phyloP scores from a whole-genome alignment of 306 rosid species.

The Gleditsia sinensis region DNA sequence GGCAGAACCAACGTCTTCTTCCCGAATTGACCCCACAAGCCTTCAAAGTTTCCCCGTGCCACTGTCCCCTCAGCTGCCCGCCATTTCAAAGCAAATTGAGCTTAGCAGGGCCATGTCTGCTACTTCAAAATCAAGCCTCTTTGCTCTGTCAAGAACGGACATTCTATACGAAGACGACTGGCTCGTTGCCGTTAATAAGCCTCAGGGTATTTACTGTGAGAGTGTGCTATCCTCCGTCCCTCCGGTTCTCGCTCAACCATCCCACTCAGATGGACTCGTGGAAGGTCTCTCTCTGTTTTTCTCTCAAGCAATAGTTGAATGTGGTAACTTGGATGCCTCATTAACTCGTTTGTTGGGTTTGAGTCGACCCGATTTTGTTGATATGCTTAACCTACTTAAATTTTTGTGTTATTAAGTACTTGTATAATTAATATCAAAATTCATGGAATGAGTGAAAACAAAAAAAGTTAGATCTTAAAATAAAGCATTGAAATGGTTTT shows the following conservation, averaged over 20 bases:
- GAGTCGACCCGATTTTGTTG: not conserved
- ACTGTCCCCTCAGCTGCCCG: constrained; percentile 70
- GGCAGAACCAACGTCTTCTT: constrained; percentile 20
- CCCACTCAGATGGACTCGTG: constrained; percentile 23
- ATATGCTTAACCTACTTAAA: not conserved
- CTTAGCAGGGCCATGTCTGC: constrained; percentile 71
- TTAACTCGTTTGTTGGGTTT: not conserved
- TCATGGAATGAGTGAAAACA: not conserved
- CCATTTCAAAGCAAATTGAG: constrained; percentile 74
- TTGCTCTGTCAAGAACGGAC: constrained; percentile 48
- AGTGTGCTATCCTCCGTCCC: constrained; percentile 59
- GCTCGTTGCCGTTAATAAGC: constrained; percentile 79
- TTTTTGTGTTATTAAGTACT: not conserved
- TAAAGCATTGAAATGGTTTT: not conserved
- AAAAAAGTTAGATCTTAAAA: not conserved
- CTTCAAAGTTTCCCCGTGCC: constrained; percentile 61
- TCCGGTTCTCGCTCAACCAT: constrained; percentile 39
- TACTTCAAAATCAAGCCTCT: constrained; percentile 64
- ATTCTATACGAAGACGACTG: constrained; percentile 66
- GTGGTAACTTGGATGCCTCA: not conserved
- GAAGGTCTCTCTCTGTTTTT: constrained; percentile 15
- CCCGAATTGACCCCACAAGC: constrained; percentile 39
- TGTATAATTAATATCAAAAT: not conserved
- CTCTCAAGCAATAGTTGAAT: not conserved
- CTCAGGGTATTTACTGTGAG: constrained; percentile 81